Evolutionary conservation across 305 asterid species (phyloP).

Genomic region (Fraxinus velutina): DNA sequence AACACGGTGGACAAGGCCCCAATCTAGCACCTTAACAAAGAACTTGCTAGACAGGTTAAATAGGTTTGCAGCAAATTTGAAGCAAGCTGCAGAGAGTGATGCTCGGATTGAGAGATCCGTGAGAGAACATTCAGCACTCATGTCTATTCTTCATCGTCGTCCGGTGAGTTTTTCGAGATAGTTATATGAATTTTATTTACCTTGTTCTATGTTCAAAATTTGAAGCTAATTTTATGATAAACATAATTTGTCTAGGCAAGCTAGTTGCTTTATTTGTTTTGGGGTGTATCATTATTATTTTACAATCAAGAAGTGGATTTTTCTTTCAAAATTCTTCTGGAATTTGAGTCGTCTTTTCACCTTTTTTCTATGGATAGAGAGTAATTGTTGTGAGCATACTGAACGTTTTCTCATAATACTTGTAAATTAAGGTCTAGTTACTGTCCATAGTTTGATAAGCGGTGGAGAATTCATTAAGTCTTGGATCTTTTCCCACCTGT

Average conservation of each 20-base stretch:
- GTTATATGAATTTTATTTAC: slow-evolving; percentile 23
- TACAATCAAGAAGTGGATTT: background rate
- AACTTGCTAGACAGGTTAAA: slow-evolving; percentile 81
- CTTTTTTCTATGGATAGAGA: background rate
- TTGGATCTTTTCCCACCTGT: slow-evolving; percentile 13
- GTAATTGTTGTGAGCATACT: background rate
- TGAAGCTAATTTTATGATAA: slow-evolving; percentile 6
- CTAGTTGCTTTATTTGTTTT: background rate
- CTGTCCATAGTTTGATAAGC: slow-evolving; percentile 1
- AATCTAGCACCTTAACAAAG: slow-evolving; percentile 86
- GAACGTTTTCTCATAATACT: background rate
- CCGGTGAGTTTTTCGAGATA: slow-evolving; percentile 58
- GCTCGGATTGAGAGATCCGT: slow-evolving; percentile 91
- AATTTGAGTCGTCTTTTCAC: background rate
- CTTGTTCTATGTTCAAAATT: background rate
- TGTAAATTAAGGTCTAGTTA: slow-evolving; percentile 1
- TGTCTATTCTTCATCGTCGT: slow-evolving; percentile 82
- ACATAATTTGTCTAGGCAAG: background rate
- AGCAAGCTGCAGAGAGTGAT: slow-evolving; percentile 97
- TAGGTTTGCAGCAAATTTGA: slow-evolving; percentile 86
- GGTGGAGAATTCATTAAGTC: background rate
- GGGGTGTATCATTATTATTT: background rate
- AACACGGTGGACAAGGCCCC: slow-evolving; percentile 93
- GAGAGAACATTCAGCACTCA: slow-evolving; percentile 75
- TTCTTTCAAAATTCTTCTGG: background rate